Evolutionary conservation across 108 stramenopile genomes (phyloP), one percentile per base, ranked within the genome.

Genomic region (Chaetoceros muelleri): DNA sequence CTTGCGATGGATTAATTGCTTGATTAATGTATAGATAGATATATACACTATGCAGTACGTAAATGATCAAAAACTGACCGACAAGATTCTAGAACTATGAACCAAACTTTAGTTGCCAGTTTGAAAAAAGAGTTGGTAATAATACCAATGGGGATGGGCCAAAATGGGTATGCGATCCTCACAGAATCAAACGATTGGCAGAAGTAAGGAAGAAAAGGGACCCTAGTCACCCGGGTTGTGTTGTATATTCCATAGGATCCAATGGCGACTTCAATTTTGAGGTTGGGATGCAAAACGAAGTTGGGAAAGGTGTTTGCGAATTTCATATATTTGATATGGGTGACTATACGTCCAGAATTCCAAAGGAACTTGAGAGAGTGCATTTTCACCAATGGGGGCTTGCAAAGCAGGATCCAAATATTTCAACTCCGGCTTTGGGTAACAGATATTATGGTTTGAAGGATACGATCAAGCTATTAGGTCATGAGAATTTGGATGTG

Each of bases 131-230:
- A 23, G 56, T 85, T 18, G 71, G 78, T 3, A 58, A 58, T 17
- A 25, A 56, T 21, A 67, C 48, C 55, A 67, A 67, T 56, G 75
- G 76, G 5, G 79, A 83, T 61, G 83, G 83, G 8, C 73, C 69
- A 40, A 85, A 81, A 34, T 81, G 84, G 84, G 53, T 71, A 27
- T 82, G 81, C 57, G 73, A 80, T 54, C 76, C 79, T 13, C 73
- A 80, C 61, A 55, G 72, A 52, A 66, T 78, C 13, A 52, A 24
- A 40, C 30, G 46, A 25, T 29, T 64, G 8, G 71, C 71, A 0
- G 16, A 8, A 16, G 58, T 47, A 3, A 47, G 68, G 34, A 70
- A 62, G 45, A 23, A 29, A 28, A 53, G 34, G 48, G 56, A 62
- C 26, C 56, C 57, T 1, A 58, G 50, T 40, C 48, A 60, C 46